These are phyloP conservation scores for Ogataea minuta DNA, from an alignment of 805 yeast species.

Conservation along the genomic window DNA sequence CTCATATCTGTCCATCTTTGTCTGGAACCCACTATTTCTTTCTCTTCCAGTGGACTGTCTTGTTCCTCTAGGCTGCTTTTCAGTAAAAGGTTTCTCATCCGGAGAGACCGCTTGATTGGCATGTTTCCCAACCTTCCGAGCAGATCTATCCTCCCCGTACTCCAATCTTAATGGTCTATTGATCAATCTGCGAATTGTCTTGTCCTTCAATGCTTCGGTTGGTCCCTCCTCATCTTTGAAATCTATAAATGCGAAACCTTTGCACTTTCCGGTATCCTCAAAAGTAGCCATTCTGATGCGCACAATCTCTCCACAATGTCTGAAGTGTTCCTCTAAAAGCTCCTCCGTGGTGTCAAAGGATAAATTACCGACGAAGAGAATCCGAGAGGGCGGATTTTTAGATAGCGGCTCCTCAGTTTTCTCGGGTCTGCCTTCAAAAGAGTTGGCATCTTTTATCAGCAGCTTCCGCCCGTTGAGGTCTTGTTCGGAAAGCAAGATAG, in stretches of 20 bases:
- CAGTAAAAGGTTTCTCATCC: slow-evolving; percentile 6
- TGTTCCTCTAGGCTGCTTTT: neutral
- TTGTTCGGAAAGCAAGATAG: slow-evolving; percentile 66
- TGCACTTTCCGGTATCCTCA: slow-evolving; percentile 93
- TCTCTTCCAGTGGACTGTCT: slow-evolving; percentile 15
- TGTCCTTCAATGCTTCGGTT: slow-evolving; percentile 75
- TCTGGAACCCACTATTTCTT: slow-evolving; percentile 28
- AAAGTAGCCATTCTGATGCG: slow-evolving; percentile 96
- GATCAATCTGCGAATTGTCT: slow-evolving; percentile 59
- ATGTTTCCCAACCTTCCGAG: slow-evolving; percentile 28
- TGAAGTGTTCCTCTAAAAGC: slow-evolving; percentile 73
- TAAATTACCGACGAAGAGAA: slow-evolving; percentile 88
- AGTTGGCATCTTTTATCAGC: slow-evolving; percentile 75
- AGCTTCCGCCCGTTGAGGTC: slow-evolving; percentile 80
- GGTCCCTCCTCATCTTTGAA: slow-evolving; percentile 80
- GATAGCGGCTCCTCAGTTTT: slow-evolving; percentile 42
- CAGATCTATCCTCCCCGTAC: slow-evolving; percentile 90
- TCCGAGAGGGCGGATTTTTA: slow-evolving; percentile 85
- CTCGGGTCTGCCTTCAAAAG: slow-evolving; percentile 86
- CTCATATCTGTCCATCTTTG: slow-evolving; percentile 18
- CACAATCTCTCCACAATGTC: slow-evolving; percentile 85
- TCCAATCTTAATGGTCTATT: slow-evolving; percentile 82
- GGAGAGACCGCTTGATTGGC: slow-evolving; percentile 1
- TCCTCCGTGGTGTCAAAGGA: slow-evolving; percentile 90
- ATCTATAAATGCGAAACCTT: slow-evolving; percentile 93